Evolutionary conservation across 768 basidiomycete species (phyloP).

Genomic region (Boletus vinaceobasis): DNA sequence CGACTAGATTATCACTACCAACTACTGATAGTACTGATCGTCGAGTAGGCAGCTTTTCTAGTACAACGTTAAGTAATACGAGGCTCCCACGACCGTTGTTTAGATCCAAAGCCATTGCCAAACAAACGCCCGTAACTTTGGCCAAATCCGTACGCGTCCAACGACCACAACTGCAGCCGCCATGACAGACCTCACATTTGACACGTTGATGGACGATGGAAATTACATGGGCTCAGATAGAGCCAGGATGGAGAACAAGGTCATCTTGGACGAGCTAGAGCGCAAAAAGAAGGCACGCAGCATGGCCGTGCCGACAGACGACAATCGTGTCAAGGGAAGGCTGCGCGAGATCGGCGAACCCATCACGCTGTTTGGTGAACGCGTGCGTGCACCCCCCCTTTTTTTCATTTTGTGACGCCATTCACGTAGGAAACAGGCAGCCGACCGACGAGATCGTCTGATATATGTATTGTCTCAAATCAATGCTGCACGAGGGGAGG

Average conservation of each 20-base stretch:
- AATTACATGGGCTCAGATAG: slow-evolving; percentile 71
- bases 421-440: slow-evolving; percentile 56
- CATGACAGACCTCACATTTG: slow-evolving; percentile 76
- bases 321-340: slow-evolving; percentile 84
- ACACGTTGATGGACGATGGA: slow-evolving; percentile 75
- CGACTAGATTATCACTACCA: neutral
- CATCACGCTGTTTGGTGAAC: slow-evolving; percentile 96
- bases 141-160: slow-evolving; percentile 15
- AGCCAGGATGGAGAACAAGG: slow-evolving; percentile 76
- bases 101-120: slow-evolving; percentile 33
- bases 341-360: slow-evolving; percentile 94
- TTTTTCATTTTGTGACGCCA: slow-evolving; percentile 1
- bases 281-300: slow-evolving; percentile 92
- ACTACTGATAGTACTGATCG: neutral
- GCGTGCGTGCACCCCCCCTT: slow-evolving; percentile 54
- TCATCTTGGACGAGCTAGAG: slow-evolving; percentile 93
- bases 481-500: slow-evolving; percentile 81
- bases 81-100: slow-evolving; percentile 21
- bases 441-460: slow-evolving; percentile 92
- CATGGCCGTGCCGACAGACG: slow-evolving; percentile 96
- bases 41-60: neutral
- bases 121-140: slow-evolving; percentile 26
- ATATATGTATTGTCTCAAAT: slow-evolving; percentile 95
- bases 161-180: neutral
- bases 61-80: neutral